Percentiles rank a stretch among this genome's conserved stretches.
These are phyloP conservation scores for Penicillium sp. DNA, from an alignment of 2,329 filamentous ascomycete genomes.

Conservation along the genomic window DNA sequence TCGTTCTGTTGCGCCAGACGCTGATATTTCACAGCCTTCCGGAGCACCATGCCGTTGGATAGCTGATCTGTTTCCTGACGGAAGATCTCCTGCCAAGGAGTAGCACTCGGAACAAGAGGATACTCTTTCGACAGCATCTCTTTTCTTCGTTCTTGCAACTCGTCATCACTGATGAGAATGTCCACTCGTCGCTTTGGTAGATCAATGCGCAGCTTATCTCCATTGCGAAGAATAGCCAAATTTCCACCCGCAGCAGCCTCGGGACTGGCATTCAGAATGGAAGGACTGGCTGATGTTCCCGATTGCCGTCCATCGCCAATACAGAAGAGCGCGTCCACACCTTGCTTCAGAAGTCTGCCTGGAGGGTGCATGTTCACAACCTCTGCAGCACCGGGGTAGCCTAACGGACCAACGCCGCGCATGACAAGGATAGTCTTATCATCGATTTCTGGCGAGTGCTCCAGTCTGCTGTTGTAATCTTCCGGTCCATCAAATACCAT, in stretches of 20 bases:
- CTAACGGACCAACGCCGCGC: constrained; percentile 51
- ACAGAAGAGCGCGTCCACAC: constrained; percentile 50
- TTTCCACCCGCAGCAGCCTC: constrained; percentile 58
- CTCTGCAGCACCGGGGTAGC: constrained; percentile 53
- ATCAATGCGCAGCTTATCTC: constrained; percentile 54
- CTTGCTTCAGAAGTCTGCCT: constrained; percentile 45
- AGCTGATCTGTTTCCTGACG: constrained; percentile 48
- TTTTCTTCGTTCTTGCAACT: constrained; percentile 42
- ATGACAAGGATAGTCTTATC: constrained; percentile 48
- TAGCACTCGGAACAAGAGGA: constrained; percentile 44
- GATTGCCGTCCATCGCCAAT: constrained; percentile 59
- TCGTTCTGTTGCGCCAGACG: constrained; percentile 46
- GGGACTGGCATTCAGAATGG: constrained; percentile 57
- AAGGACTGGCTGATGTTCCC: constrained; percentile 56
- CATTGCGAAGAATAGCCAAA: constrained; percentile 51
- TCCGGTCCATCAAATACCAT: constrained; percentile 55
- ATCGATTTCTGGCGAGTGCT: constrained; percentile 41
- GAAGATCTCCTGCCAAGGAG: constrained; percentile 55
- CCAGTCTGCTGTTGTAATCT: constrained; percentile 48
- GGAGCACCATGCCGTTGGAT: constrained; percentile 50
- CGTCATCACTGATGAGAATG: constrained; percentile 40
- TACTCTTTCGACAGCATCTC: constrained; percentile 39
- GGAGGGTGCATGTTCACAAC: constrained; percentile 57
- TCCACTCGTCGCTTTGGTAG: constrained; percentile 52
- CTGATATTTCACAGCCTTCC: constrained; percentile 49